phyloP scores from a whole-genome alignment of 768 basidiomycete genomes.

The Rhodotorula taiwanensis region DNA sequence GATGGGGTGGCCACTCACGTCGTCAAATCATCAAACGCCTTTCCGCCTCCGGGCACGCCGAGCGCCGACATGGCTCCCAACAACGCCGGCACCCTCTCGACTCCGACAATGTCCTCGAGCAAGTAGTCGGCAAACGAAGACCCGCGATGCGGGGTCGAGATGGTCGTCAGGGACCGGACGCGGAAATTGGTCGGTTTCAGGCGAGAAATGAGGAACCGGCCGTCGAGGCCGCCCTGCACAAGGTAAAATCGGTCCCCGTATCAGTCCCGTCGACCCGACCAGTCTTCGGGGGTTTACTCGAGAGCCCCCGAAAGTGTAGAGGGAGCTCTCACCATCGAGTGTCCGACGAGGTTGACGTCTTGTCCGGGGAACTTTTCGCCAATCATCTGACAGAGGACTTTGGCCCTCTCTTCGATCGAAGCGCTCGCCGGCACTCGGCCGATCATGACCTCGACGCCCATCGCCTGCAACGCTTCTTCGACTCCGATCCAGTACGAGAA shows the following conservation, averaged over 20 bases:
- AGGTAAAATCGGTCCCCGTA: background rate
- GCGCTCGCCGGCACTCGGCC: slow-evolving; percentile 65
- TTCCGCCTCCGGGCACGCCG: slow-evolving; percentile 89
- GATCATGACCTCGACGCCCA: slow-evolving; percentile 82
- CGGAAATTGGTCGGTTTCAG: slow-evolving; percentile 66
- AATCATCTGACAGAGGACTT: slow-evolving; percentile 77
- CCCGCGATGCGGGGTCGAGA: slow-evolving; percentile 90
- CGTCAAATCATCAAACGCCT: slow-evolving; percentile 83
- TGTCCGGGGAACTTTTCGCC: slow-evolving; percentile 71
- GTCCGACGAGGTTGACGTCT: slow-evolving; percentile 82
- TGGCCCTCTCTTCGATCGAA: slow-evolving; percentile 70
- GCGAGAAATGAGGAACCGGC: slow-evolving; percentile 77
- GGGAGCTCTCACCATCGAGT: slow-evolving; percentile 62
- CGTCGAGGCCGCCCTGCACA: slow-evolving; percentile 80
- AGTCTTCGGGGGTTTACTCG: too few species aligned
- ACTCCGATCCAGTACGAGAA: slow-evolving; percentile 97
- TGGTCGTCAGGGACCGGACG: slow-evolving; percentile 82
- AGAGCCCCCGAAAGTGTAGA: slow-evolving; percentile 23
- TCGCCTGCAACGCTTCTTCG: slow-evolving; percentile 79
- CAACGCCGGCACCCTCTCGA: slow-evolving; percentile 47
- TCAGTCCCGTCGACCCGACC: background rate
- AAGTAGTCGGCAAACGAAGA: slow-evolving; percentile 91
- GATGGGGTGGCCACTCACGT: slow-evolving; percentile 40
- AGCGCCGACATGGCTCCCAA: slow-evolving; percentile 57
- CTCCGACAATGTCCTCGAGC: slow-evolving; percentile 50